phyloP scores from a whole-genome alignment of 345 rosid species.

The Brassica cretica region DNA sequence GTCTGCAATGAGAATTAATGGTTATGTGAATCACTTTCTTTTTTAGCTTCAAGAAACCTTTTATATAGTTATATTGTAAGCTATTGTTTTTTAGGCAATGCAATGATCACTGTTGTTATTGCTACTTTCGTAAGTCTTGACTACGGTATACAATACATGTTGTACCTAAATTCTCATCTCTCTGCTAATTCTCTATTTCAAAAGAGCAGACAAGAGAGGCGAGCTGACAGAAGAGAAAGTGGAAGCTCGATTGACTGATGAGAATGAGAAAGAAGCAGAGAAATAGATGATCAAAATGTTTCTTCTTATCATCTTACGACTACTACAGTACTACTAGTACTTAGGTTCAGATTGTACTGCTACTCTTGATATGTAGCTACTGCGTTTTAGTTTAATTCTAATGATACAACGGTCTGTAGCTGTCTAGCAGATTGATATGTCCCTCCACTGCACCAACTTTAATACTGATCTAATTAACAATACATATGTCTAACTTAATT shows the following conservation, averaged over 20 bases:
- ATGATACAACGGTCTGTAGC: not conserved
- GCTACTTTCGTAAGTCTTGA: constrained; percentile 65
- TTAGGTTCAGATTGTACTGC: constrained; percentile 19
- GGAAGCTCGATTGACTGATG: constrained; percentile 28
- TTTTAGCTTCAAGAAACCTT: too few species aligned
- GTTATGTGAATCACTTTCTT: too few species aligned
- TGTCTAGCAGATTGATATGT: not conserved
- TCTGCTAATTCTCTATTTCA: constrained; percentile 57
- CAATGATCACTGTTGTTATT: constrained; percentile 51
- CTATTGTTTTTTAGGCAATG: constrained; percentile 44
- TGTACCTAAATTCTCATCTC: constrained; percentile 37
- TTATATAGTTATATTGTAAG: too few species aligned
- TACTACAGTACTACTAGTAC: not conserved
- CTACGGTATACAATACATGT: constrained; percentile 41
- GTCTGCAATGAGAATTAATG: too few species aligned
- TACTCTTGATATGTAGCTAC: constrained; percentile 21
- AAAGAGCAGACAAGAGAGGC: constrained; percentile 39
- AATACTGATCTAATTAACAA: not conserved
- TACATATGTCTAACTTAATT: not conserved
- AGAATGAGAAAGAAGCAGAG: constrained; percentile 33
- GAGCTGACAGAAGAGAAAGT: constrained; percentile 42
- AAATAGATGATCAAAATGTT: constrained; percentile 27
- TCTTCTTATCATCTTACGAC: constrained; percentile 13
- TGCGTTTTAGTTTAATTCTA: constrained; percentile 6
- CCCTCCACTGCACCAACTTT: constrained; percentile 1